phyloP scores from a whole-genome alignment of 2,329 filamentous ascomycete species.

The Aspergillus texensis region DNA sequence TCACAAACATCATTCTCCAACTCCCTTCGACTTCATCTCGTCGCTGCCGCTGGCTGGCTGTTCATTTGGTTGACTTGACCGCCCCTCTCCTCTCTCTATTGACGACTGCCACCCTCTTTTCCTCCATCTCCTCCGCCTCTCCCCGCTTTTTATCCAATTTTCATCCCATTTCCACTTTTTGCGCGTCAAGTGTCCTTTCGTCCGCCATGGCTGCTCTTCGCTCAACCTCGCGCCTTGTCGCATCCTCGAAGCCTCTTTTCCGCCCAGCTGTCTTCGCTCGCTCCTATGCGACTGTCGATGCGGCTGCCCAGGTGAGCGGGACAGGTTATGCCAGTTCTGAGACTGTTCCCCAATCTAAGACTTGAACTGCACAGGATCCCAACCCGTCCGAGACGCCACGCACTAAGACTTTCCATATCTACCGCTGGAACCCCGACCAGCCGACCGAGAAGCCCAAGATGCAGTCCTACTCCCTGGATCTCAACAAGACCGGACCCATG shows the following conservation, averaged over 20 bases:
- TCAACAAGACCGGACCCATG: constrained; percentile 99
- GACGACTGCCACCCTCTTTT: constrained; percentile 11
- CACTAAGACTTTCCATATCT: constrained; percentile 96
- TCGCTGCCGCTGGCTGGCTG: constrained; percentile 26
- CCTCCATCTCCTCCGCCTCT: constrained; percentile 5
- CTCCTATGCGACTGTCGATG: constrained; percentile 52
- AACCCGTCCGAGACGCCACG: constrained; percentile 58
- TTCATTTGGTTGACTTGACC: constrained; percentile 9
- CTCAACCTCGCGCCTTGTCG: constrained; percentile 49
- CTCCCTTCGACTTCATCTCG: constrained; percentile 20
- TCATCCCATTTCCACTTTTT: constrained; percentile 8
- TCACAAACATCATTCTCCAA: constrained; percentile 32
- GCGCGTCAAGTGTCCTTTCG: constrained; percentile 15
- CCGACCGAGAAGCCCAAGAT: constrained; percentile 91
- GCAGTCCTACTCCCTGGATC: constrained; percentile 91
- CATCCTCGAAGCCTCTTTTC: constrained; percentile 47
- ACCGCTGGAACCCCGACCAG: constrained; percentile 96
- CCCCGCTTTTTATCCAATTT: constrained; percentile 5
- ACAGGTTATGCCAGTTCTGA: constrained; percentile 32
- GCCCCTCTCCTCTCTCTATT: constrained; percentile 12
- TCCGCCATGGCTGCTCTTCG: constrained; percentile 53
- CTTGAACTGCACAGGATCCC: constrained; percentile 65
- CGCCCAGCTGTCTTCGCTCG: constrained; percentile 43
- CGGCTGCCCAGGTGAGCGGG: constrained; percentile 33
- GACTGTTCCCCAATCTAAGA: constrained; percentile 53